Base-by-base conservation (phyloP, 208 protist genomes). In the Leishmania turanica region DNA sequence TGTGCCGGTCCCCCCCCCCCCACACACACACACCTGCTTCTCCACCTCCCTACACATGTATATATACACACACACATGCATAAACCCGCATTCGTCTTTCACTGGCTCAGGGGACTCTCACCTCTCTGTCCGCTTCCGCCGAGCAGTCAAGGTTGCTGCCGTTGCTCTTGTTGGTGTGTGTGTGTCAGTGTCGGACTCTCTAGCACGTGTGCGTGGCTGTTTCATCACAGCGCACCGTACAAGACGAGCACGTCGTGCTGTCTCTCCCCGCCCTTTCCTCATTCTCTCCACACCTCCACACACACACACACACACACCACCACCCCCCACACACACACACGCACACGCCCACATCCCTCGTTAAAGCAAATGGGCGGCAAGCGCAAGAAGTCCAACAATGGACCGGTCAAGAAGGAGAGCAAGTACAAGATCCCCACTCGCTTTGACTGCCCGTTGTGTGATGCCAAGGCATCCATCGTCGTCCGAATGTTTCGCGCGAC, bases 381-480 rank as follows among this genome's bases (percentile, higher is more conserved):
- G 54, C 89, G 92, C 56, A 92, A 93, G 37, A 96, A 96, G 86
- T 87, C 93, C 60, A 89, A 75, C 65, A 92, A 87, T 21, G 91
- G 88, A 24, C 91, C 91, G 21, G 83, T 97, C 79, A 98, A 98
- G 83, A 98, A 98, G 86, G 93, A 96, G 81, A 96, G 95, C 84
- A 96, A 96, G 82, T 98, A 98, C 84, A 98, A 98, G 80, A 97
- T 98, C 77, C 95, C 95, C 2, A 66, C 83, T 2, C 91, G 89
- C 69, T 98, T 98, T 84, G 93, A 97, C 82, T 98, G 95, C 80
- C 95, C 95, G 19, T 49, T 97, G 45, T 98, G 95, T 79, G 95
- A 98, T 82, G 90, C 91, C 24, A 96, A 96, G 85, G 83, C 83
- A 51, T 88, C 85, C 75, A 96, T 98, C 66, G 88, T 86, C 37